Conservation (phyloP, 768 basidiomycete species). For the Lentinula sp. region DNA sequence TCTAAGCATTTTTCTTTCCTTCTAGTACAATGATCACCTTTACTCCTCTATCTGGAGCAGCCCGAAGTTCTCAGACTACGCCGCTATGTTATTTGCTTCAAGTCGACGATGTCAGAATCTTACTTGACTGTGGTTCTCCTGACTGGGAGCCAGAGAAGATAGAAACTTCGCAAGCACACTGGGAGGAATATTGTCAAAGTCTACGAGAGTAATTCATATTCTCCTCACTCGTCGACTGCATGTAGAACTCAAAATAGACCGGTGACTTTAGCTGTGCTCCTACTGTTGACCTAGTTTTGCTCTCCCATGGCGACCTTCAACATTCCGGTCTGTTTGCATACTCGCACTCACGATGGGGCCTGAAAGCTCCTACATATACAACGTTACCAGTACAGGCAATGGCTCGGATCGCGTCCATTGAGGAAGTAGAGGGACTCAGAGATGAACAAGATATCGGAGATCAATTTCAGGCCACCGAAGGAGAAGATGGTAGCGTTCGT, state of each 20-base stretch:
- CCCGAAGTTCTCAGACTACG: constrained; percentile 53
- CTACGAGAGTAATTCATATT: constrained; percentile 56
- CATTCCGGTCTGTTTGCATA: constrained; percentile 93
- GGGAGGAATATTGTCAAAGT: constrained; percentile 61
- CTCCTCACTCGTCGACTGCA: constrained; percentile 1
- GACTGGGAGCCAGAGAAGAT: constrained; percentile 69
- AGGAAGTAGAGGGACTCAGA: constrained; percentile 79
- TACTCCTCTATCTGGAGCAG: constrained; percentile 83
- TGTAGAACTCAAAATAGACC: constrained; percentile 9
- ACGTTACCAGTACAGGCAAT: constrained; percentile 95
- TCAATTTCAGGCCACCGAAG: constrained; percentile 19
- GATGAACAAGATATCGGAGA: constrained; percentile 69
- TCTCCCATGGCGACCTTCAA: constrained; percentile 88
- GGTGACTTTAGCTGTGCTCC: constrained; percentile 56
- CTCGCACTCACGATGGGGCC: constrained; percentile 80
- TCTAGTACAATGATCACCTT: constrained; percentile 77
- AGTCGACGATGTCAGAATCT: constrained; percentile 88
- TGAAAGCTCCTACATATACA: constrained; percentile 88
- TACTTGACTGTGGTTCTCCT: constrained; percentile 92
- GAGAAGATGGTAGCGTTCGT: constrained; percentile 20
- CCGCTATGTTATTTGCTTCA: constrained; percentile 86
- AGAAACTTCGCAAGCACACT: constrained; percentile 26
- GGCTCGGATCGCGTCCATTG: constrained; percentile 85
- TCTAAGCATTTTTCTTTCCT: not conserved
- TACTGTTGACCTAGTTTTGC: constrained; percentile 80